These are phyloP conservation scores for Wickerhamomyces alni DNA, from an alignment of 805 yeast species.

Conservation along the genomic window DNA sequence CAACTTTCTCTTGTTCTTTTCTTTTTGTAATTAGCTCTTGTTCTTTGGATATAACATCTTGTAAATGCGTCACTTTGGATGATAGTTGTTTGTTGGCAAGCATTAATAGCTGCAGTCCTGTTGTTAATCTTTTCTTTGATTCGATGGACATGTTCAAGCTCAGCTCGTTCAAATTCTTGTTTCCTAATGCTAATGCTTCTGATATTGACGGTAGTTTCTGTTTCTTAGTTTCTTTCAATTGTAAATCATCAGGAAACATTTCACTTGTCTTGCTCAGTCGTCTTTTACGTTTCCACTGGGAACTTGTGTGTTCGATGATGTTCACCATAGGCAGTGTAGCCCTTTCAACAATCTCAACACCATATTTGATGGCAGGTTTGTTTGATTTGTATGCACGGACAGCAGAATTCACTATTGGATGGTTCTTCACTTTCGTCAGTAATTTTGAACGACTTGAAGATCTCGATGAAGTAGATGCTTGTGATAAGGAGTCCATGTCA, in stretches of 20 bases:
- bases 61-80: slow-evolving; percentile 57
- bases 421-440: slow-evolving; percentile 36
- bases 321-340: slow-evolving; percentile 50
- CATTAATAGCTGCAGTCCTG: slow-evolving; percentile 73
- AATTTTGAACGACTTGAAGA: slow-evolving; percentile 19
- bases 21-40: slow-evolving; percentile 15
- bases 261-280: slow-evolving; percentile 23
- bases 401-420: slow-evolving; percentile 28
- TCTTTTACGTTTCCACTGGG: slow-evolving; percentile 33
- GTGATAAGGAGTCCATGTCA: slow-evolving; percentile 6
- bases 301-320: slow-evolving; percentile 34
- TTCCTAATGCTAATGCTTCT: slow-evolving; percentile 30
- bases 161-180: slow-evolving; percentile 29
- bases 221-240: slow-evolving; percentile 10
- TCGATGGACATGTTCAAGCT: slow-evolving; percentile 48
- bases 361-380: slow-evolving; percentile 46
- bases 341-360: slow-evolving; percentile 53
- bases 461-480: not conserved
- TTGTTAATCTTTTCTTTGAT: slow-evolving; percentile 67
- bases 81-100: slow-evolving; percentile 76
- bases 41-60: slow-evolving; percentile 48
- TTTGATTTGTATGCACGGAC: slow-evolving; percentile 28
- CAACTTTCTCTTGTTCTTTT: slow-evolving; percentile 10
- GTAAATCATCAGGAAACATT: slow-evolving; percentile 23
- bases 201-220: slow-evolving; percentile 31